Conservation (phyloP, 2,329 filamentous ascomycete species). For the Tolypocladium ovalisporum region DNA sequence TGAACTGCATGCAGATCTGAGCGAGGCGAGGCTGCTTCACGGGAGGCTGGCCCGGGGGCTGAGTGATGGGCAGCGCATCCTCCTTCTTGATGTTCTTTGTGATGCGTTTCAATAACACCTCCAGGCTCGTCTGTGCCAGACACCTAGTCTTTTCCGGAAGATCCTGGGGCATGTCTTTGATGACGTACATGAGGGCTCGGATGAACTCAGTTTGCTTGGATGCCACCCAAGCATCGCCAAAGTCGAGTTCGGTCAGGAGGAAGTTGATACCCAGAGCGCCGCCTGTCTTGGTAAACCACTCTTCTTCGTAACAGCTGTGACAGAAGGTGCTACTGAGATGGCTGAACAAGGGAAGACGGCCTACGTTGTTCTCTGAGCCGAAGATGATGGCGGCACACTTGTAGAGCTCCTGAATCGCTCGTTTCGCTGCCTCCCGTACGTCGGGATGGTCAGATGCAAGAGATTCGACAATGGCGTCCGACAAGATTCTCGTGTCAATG, state of each 20-base stretch:
- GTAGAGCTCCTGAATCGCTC: slow-evolving; percentile 67
- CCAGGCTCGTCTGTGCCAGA: slow-evolving; percentile 72
- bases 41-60: slow-evolving; percentile 31
- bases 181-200: slow-evolving; percentile 86
- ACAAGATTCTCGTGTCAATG: slow-evolving; percentile 77
- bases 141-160: slow-evolving; percentile 80
- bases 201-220: slow-evolving; percentile 80
- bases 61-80: slow-evolving; percentile 37
- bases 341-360: slow-evolving; percentile 73
- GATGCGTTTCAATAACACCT: slow-evolving; percentile 67
- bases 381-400: slow-evolving; percentile 70
- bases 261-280: slow-evolving; percentile 85
- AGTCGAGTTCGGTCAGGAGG: slow-evolving; percentile 70
- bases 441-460: slow-evolving; percentile 73
- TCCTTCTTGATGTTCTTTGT: slow-evolving; percentile 72
- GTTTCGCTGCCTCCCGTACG: slow-evolving; percentile 74
- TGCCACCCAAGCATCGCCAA: slow-evolving; percentile 75
- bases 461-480: slow-evolving; percentile 82
- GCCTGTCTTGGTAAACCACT: slow-evolving; percentile 97
- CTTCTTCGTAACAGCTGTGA: slow-evolving; percentile 92
- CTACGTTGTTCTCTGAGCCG: slow-evolving; percentile 59
- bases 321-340: slow-evolving; percentile 77
- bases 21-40: slow-evolving; percentile 51
- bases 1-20: slow-evolving; percentile 73
- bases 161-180: slow-evolving; percentile 96